Conservation (phyloP, 129 eudicot genomes). For the Artemisia argyi region DNA sequence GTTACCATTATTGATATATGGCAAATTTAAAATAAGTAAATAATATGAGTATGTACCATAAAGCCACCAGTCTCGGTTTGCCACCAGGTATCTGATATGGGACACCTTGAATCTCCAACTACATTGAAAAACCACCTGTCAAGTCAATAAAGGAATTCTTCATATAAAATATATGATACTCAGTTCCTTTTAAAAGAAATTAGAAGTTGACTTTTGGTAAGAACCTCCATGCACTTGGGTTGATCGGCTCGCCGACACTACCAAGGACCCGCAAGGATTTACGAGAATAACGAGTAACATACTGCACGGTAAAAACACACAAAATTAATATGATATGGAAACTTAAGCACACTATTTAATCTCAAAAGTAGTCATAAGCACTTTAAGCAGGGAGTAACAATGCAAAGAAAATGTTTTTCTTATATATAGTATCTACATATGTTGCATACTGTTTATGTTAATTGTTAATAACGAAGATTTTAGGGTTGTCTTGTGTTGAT, state of each 20-base stretch:
- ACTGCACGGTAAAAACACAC: conserved; percentile 48
- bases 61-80: conserved; percentile 99
- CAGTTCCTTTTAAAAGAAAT: not conserved
- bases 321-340: conserved; percentile 2
- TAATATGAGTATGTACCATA: conserved; percentile 54
- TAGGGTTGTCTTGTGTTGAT: not conserved
- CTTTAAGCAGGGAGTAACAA: not conserved
- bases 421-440: not conserved
- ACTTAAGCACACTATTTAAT: too few species aligned
- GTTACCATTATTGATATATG: conserved; percentile 10
- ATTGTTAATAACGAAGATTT: not conserved
- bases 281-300: conserved; percentile 90
- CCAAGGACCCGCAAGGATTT: conserved; percentile 97
- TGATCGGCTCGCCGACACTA: conserved; percentile 98
- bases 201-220: conserved; percentile 6
- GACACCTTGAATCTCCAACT: conserved; percentile 95
- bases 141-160: conserved; percentile 9
- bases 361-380: not conserved
- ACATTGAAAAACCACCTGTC: conserved; percentile 92
- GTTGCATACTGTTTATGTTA: too few species aligned
- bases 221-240: conserved; percentile 99
- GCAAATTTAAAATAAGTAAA: not conserved
- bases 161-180: not conserved
- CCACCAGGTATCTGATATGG: conserved; percentile 99
- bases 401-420: not conserved